Base-by-base conservation (phyloP, 805 yeast species). In the Metschnikowia shivogae region DNA sequence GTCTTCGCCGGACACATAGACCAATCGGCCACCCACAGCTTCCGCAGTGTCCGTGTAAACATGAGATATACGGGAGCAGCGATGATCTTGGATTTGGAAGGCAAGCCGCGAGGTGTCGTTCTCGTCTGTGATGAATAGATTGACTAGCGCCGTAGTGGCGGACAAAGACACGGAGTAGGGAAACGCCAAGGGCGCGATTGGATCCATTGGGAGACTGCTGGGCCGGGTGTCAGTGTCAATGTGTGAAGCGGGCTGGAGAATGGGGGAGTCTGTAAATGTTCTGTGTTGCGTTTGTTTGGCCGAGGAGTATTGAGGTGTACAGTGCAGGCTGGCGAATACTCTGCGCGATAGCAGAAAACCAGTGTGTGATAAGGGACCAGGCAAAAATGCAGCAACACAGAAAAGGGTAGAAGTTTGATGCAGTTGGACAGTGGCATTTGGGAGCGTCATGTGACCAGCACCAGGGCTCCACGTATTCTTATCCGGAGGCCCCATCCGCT, bases 111-210 rank as follows among this genome's bases (percentile, higher is more conserved):
- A 30, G 6, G 55, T 34, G 47, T 65, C 70, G 19, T 38, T 36
- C 7, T 57, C 61, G 44, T 67, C 61, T 9, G 70, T 56, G 31
- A 68, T 48, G 27, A 56, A 42, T 3, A 66, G 37, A 34, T 55
- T 57, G 36, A 56, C 54, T 24, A 68, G 56, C 1, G 46, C 31
- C 5, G 62, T 54, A 12, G 44, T 36, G 19, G 51, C 47, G 4
- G 34, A 20, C 9, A 39, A 38, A 8, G 55, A 47, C 37, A 52
- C 56, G 11, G 33, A 34, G 44, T 59, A 64, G 9, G 72, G 71
- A 30, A 68, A 64, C 8, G 64, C 57, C 34, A 61, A 44, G 9
- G 48, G 35, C 13, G 35, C 42, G 7, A 39, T 14, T 9, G 42
- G 22, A 20, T 39, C 35, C 42, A 39, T 39, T 19, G 19, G 14